Evolutionary conservation across 2,329 filamentous ascomycete species (phyloP), one percentile per base, ranked within the genome.

Genomic region (Colletotrichum theobromicola): DNA sequence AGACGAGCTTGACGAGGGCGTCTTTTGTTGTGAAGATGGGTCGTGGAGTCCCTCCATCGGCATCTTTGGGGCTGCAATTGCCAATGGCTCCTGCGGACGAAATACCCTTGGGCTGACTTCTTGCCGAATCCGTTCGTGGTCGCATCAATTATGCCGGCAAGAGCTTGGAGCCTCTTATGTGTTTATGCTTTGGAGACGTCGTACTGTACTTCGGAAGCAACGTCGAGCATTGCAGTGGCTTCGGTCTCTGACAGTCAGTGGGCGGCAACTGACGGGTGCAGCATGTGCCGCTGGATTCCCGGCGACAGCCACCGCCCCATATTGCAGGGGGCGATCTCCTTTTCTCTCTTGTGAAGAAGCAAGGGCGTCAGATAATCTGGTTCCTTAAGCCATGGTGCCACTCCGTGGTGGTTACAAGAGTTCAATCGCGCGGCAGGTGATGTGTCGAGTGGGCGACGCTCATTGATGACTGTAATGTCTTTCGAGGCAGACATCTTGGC

Each of bases 81-180:
- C 55, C 55, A 30, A 16, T 58, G 55, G 55, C 55, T 32, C 55
- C 3, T 26, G 26, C 55, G 26, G 0, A 58, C 55, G 16, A n/a
- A 58, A 26, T 58, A 28, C 15, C 55, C 55, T 2, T 12, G 9
- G 26, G 55, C 0, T 15, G 16, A 10, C 15, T 3, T 28, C 16
- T 58, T 26, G 26, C 26, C 24, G 24, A 18, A 26, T 24, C 7
- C 12, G 24, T 4, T 10, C 26, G 15, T 5, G 2, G 2, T 16
- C 1, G 3, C 55, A 2, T 26, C 15, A 16, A 58, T 58, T 4
- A 4, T 30, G 21, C 0, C 0, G 7, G 16, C 55, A 28, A 30
- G 24, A 28, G 16, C 24, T 7, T 58, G 8, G 12, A 58, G 26
- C 10, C 3, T 18, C 3, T 1, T 15, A 0, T 0, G 5, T 0